A percentile compares a stretch with the other conserved stretches of the same genome.
Evolutionary conservation across 139 green algal genomes (phyloP).

Genomic region (Microglena sp.): DNA sequence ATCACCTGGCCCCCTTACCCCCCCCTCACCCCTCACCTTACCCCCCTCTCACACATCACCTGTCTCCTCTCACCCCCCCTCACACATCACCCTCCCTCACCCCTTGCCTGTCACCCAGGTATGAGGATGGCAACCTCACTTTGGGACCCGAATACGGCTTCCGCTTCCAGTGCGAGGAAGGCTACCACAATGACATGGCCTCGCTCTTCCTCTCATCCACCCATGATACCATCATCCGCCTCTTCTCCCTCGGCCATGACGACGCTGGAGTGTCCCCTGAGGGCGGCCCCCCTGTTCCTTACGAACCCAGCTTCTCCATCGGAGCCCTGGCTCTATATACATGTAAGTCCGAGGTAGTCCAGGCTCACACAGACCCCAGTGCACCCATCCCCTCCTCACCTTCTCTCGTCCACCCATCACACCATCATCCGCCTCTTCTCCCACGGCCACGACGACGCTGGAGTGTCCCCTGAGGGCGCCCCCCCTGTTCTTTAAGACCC

Average conservation of each 20-base stretch:
- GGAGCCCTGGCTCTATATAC: conserved; percentile 45
- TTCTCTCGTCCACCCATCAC: conserved; percentile 54
- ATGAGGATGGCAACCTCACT: too few relatives aligned
- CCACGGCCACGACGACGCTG: conserved; percentile 20
- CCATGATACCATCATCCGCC: conserved; percentile 59
- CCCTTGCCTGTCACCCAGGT: too few relatives aligned
- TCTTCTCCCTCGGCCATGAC: conserved; percentile 52
- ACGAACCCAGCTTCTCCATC: conserved; percentile 50
- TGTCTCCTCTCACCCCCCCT: too few relatives aligned
- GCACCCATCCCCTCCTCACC: too few relatives aligned
- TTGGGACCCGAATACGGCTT: too few relatives aligned
- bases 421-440: conserved; percentile 68
- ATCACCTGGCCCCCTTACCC: too few relatives aligned
- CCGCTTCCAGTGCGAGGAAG: conserved; percentile 29
- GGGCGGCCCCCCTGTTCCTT: conserved; percentile 19
- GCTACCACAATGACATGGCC: conserved; percentile 78
- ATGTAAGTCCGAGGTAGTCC: too few relatives aligned
- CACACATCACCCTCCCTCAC: too few relatives aligned
- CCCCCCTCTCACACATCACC: too few relatives aligned
- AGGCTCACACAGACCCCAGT: too few relatives aligned
- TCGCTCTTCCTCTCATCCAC: conserved; percentile 63
- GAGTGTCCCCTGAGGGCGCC: conserved; percentile 12
- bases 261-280: not conserved
- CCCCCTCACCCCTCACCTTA: too few relatives aligned
- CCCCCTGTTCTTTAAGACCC: conserved; percentile 16